Conservation (phyloP, 192 early-diverging fungal genomes). For the Irineochytrium annulatum region DNA sequence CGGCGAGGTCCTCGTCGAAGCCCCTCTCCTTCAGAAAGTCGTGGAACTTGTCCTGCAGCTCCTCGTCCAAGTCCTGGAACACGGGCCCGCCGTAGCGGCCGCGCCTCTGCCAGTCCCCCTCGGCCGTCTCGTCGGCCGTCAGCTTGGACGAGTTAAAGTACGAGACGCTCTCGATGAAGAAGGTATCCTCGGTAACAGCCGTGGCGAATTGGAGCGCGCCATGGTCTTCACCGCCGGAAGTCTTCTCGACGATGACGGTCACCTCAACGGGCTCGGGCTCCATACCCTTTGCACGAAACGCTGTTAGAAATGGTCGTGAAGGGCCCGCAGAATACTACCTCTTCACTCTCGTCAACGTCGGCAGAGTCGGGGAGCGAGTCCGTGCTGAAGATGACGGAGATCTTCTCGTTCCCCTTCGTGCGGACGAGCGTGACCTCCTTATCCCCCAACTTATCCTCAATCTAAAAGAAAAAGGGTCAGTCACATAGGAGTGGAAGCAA, state of each 20-base stretch:
- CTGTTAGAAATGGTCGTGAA: too few species aligned
- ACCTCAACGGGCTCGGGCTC: constrained; percentile 77
- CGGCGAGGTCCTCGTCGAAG: constrained; percentile 74
- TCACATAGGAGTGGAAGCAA: constrained; percentile 1
- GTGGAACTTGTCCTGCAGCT: constrained; percentile 51
- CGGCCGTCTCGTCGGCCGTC: constrained; percentile 60
- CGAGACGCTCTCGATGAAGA: constrained; percentile 80
- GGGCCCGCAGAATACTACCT: too few species aligned
- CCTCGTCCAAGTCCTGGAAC: constrained; percentile 86
- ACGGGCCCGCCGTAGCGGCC: constrained; percentile 86
- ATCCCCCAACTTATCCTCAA: constrained; percentile 73
- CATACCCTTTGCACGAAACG: too few species aligned
- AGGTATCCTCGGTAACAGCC: constrained; percentile 75
- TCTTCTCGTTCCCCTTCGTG: constrained; percentile 89
- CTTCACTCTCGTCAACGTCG: constrained; percentile 66
- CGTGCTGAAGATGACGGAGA: constrained; percentile 82
- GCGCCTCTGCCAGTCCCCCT: constrained; percentile 85
- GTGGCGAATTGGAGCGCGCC: constrained; percentile 80
- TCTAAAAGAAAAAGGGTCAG: constrained; percentile 39
- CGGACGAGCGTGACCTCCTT: constrained; percentile 78
- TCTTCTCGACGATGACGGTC: constrained; percentile 79
- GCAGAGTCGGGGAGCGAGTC: constrained; percentile 76
- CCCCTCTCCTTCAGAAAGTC: constrained; percentile 75
- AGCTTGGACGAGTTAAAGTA: constrained; percentile 62
- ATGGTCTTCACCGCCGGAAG: constrained; percentile 36